Percentiles rank a stretch among this genome's conserved stretches.
Evolutionary conservation across 768 basidiomycete species (phyloP).

Genomic region (Neoboletus magnificus): DNA sequence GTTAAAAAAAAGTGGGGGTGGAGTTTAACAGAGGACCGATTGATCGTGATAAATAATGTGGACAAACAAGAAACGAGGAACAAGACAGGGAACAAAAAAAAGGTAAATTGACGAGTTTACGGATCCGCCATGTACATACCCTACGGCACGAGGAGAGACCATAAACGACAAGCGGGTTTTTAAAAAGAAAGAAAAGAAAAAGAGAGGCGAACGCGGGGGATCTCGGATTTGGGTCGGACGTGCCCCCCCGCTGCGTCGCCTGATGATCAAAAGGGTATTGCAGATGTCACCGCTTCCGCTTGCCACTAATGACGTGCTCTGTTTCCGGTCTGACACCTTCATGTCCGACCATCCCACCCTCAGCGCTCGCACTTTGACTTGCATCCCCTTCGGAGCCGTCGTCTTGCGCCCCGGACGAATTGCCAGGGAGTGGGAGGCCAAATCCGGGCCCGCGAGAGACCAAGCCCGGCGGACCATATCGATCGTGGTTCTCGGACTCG

Average conservation of each 20-base stretch:
- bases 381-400: conserved; percentile 23
- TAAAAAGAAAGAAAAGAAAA: background rate
- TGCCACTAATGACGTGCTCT: conserved; percentile 20
- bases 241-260: background rate
- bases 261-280: background rate
- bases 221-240: background rate
- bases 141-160: conserved; percentile 3
- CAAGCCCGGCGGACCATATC: background rate
- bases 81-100: no score
- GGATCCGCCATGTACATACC: conserved; percentile 10
- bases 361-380: conserved; percentile 19
- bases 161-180: background rate
- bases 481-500: conserved; percentile 10
- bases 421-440: conserved; percentile 14
- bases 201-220: background rate
- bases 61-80: background rate
- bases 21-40: background rate
- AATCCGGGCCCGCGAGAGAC: conserved; percentile 17
- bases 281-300: conserved; percentile 21
- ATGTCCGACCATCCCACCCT: conserved; percentile 6
- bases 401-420: conserved; percentile 10
- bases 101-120: background rate
- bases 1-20: background rate
- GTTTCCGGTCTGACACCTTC: background rate
- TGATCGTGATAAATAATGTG: conserved; percentile 11